Evolutionary conservation across 805 yeast genomes (phyloP), one percentile per base, ranked within the genome.

Genomic region (Ogataea paraovalis): DNA sequence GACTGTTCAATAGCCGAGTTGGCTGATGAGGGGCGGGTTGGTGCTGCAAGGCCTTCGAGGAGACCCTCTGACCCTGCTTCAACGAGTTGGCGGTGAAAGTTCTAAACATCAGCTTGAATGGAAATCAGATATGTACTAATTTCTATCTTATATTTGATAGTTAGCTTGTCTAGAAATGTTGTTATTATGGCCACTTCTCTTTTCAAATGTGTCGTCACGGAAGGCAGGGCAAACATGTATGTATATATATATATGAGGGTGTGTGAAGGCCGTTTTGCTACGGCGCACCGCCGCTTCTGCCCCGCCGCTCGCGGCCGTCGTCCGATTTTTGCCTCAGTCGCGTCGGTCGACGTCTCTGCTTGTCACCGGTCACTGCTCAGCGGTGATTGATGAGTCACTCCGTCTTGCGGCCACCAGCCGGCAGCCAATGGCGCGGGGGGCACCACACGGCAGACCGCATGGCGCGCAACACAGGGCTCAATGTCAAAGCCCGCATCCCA

Each of bases 31-130:
- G 51, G 27, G 63, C 33, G 5, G 61, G 53, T 41, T 58, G 59
- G 40, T 62, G 68, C 38, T 60, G 68, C 25, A 64, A 42, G 4
- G 67, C 67, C 50, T 64, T 65, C 13, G 65, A 45, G 10, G 67
- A 60, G 36, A 57, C 67, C 47, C 68, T 53, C 41, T 65, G 69
- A 18, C 67, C 60, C 47, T 65, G 69, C 37, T 62, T 64, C 34
- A 64, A 47, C 16, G 67, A 62, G 27, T 50, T 57, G 18, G 62
- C 37, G 8, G 67, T 62, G 36, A 64, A 38, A 20, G 61, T 46
- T 57, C 68, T 65, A n/a, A 65, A 53, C 69, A 65, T 65, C 23
- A 7, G 28, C 28, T 3, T 19, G 20, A 7, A n/a, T 30, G n/a
- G 28, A 10, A 25, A 25, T 25, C 7, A 25, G n/a, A n/a, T n/a